Conservation (phyloP, 2,329 filamentous ascomycete genomes). For the Neofusicoccum laricinum region DNA sequence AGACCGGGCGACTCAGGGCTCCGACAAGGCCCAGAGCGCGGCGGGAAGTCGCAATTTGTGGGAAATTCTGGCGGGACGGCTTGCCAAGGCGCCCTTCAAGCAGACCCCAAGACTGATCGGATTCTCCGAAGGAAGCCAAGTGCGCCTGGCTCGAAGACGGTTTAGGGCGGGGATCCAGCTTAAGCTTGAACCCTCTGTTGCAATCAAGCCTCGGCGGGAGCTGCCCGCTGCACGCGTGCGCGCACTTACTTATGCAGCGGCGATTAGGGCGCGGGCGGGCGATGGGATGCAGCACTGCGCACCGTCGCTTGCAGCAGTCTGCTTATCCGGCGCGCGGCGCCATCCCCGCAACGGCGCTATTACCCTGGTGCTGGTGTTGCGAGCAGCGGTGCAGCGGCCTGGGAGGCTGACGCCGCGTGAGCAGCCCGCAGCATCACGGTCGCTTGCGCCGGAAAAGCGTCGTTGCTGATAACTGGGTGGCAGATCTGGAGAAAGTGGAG, state of each 20-base stretch:
- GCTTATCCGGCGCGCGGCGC: neutral
- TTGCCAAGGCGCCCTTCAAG: slow-evolving; percentile 7
- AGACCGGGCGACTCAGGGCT: neutral
- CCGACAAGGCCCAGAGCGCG: neutral
- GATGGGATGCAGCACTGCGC: neutral
- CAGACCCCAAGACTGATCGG: neutral
- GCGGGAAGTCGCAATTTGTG: slow-evolving; percentile 6
- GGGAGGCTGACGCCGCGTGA: neutral
- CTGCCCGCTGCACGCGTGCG: neutral
- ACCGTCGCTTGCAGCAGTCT: neutral
- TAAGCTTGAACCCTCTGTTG: neutral
- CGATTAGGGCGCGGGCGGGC: neutral
- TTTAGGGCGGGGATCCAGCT: neutral
- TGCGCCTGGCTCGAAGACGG: neutral
- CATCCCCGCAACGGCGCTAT: neutral
- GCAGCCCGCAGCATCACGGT: neutral
- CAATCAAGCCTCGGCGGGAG: neutral
- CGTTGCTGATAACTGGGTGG: neutral
- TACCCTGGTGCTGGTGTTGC: neutral
- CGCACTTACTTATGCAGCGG: neutral
- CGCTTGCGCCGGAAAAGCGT: neutral
- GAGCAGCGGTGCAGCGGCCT: neutral
- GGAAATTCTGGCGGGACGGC: slow-evolving; percentile 10
- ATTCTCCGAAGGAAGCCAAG: slow-evolving; percentile 11
- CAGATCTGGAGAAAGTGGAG: slow-evolving; percentile 11